Conservation (phyloP, 2,329 filamentous ascomycete genomes). For the Raffaelea arxii region DNA sequence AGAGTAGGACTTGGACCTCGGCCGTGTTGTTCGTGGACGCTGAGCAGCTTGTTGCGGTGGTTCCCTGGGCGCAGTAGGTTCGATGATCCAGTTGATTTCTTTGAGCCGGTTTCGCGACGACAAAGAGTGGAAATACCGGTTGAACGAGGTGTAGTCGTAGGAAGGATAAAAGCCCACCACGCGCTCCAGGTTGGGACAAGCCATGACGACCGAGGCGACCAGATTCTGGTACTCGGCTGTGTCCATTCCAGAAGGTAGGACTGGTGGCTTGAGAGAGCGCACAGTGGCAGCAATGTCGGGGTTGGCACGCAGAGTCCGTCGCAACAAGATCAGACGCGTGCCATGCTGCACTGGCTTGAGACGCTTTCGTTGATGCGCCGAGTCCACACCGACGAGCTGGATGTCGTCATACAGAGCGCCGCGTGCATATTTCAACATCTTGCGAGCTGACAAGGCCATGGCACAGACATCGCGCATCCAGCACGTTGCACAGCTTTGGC, state of each 20-base stretch:
- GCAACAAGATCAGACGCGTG: slow-evolving; percentile 44
- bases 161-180: slow-evolving; percentile 42
- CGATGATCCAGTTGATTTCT: slow-evolving; percentile 51
- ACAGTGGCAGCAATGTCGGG: slow-evolving; percentile 44
- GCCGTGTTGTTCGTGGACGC: slow-evolving; percentile 5
- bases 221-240: slow-evolving; percentile 45
- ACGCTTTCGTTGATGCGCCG: slow-evolving; percentile 41
- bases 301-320: slow-evolving; percentile 45
- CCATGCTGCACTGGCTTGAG: slow-evolving; percentile 40
- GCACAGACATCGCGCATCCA: slow-evolving; percentile 53
- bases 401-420: slow-evolving; percentile 48
- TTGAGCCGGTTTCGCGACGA: slow-evolving; percentile 45
- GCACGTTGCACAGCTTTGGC: slow-evolving; percentile 51
- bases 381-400: slow-evolving; percentile 47
- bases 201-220: slow-evolving; percentile 52
- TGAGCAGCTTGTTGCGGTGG: slow-evolving; percentile 25
- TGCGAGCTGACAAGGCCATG: slow-evolving; percentile 39
- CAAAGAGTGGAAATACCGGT: slow-evolving; percentile 47
- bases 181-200: slow-evolving; percentile 54
- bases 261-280: slow-evolving; percentile 43
- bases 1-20: background rate
- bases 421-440: slow-evolving; percentile 41
- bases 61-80: slow-evolving; percentile 22
- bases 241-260: slow-evolving; percentile 16
- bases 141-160: slow-evolving; percentile 44